Base-by-base conservation (phyloP, 345 rosid genomes). In the Salix purpurea region DNA sequence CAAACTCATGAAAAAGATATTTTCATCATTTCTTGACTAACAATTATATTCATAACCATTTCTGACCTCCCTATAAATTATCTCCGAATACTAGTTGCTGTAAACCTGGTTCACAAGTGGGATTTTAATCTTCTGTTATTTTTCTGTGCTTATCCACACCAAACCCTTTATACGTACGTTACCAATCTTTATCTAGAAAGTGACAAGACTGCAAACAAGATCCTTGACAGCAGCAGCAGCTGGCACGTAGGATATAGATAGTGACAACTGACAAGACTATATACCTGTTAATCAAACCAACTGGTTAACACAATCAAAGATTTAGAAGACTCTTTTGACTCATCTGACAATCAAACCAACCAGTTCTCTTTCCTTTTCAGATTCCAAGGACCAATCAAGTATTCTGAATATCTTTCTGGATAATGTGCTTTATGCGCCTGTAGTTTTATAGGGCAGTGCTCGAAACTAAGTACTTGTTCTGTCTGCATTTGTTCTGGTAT, bases 261-360 rank as follows among this genome's bases (percentile, higher is more conserved):
- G 64, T 48, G 79, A 85, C 40, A 67, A 58, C 5, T 58, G 62
- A 58, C 28, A 58, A 32, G 71, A 48, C 81, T 48, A n/a, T 10
- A 24, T 75, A 75, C 69, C 87, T 79, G 74, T 52, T 56, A 7
- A 71, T 81, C 88, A 84, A 87, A 85, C 83, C 82, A 56, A 75
- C 82, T 72, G 61, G 84, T 74, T 60, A 72, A 71, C 77, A 58
- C n/a, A 37, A 65, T 48, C 77, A 56, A 73, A 19, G 61, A 24
- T 16, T 42, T 39, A 18, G 36, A 77, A 40, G 69, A 75, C 54
- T 34, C n/a, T 19, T 66, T 13, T 50, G 36, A 50, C 36, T 61
- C 69, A 86, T 19, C 89, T 39, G 77, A 58, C 86, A 30, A 72
- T 85, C 88, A 85, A 85, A 89, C 73, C 89, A 72, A 88, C 84